A percentile compares a stretch with the other conserved stretches of the same genome.
phyloP scores from a whole-genome alignment of 768 basidiomycete genomes.

The Serendipita sp. region DNA sequence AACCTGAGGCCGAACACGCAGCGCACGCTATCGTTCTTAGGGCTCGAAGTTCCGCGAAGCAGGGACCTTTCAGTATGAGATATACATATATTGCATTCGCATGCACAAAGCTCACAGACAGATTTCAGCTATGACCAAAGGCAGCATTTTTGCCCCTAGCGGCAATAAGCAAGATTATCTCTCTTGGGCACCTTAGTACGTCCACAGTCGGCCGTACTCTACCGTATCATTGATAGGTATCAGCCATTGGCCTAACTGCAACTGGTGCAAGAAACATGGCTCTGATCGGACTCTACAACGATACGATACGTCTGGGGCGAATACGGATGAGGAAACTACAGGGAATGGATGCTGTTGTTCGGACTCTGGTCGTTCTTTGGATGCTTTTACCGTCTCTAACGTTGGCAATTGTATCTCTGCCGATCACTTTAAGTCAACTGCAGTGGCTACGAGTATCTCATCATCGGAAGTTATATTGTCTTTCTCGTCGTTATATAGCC shows the following conservation, averaged over 20 bases:
- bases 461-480: background rate
- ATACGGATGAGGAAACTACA: too few species aligned
- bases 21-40: background rate
- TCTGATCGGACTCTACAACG: too few species aligned
- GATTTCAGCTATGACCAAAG: constrained; percentile 23
- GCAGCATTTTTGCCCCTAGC: constrained; percentile 22
- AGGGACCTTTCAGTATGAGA: background rate
- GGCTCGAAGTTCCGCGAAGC: background rate
- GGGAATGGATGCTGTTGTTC: too few species aligned
- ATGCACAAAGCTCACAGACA: background rate
- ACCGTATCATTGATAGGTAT: background rate
- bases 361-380: too few species aligned
- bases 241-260: constrained; percentile 41
- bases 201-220: background rate
- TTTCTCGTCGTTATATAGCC: background rate
- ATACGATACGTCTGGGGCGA: too few species aligned
- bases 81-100: background rate
- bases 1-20: background rate
- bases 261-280: constrained; percentile 26
- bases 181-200: constrained; percentile 58
- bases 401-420: too few species aligned
- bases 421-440: too few species aligned
- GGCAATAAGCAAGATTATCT: constrained; percentile 44
- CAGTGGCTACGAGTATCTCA: too few species aligned
- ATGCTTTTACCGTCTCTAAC: too few species aligned